phyloP scores from a whole-genome alignment of 495 filamentous ascomycete genomes.

The Aspergillus asperescens region DNA sequence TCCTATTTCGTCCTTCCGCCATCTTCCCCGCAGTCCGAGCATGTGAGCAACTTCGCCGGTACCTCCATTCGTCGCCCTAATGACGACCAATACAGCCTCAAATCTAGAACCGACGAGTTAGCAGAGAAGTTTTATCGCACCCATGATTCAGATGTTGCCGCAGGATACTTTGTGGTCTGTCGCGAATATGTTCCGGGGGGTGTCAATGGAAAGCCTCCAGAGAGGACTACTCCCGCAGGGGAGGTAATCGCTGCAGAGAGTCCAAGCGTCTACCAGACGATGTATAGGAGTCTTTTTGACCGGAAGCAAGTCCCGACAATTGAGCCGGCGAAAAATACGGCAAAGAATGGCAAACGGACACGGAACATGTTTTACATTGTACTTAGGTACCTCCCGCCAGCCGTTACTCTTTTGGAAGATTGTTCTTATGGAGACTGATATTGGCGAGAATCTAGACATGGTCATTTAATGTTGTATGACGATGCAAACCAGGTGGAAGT shows the following conservation, averaged over 20 bases:
- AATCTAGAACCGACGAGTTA: conserved; percentile 45
- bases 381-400: conserved; percentile 55
- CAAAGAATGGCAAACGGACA: conserved; percentile 64
- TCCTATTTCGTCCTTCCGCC: conserved; percentile 64
- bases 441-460: conserved; percentile 57
- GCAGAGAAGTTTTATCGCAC: conserved; percentile 51
- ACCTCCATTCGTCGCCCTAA: conserved; percentile 27
- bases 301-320: conserved; percentile 59
- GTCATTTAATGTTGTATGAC: conserved; percentile 96
- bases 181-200: conserved; percentile 87
- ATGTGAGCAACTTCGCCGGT: conserved; percentile 35
- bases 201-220: conserved; percentile 84
- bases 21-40: conserved; percentile 27
- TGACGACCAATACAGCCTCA: conserved; percentile 47
- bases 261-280: conserved; percentile 91
- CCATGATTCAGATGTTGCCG: conserved; percentile 77
- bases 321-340: conserved; percentile 42
- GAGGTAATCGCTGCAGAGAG: conserved; percentile 66
- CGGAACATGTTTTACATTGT: conserved; percentile 95
- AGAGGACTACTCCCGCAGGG: conserved; percentile 76
- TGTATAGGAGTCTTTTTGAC: conserved; percentile 96
- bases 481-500: conserved; percentile 85
- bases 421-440: conserved; percentile 17
- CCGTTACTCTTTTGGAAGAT: not conserved
- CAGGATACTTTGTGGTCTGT: conserved; percentile 92